A percentile compares a stretch with the other conserved stretches of the same genome.
phyloP scores from a whole-genome alignment of 805 yeast genomes.

The Starmerella etchellsii region DNA sequence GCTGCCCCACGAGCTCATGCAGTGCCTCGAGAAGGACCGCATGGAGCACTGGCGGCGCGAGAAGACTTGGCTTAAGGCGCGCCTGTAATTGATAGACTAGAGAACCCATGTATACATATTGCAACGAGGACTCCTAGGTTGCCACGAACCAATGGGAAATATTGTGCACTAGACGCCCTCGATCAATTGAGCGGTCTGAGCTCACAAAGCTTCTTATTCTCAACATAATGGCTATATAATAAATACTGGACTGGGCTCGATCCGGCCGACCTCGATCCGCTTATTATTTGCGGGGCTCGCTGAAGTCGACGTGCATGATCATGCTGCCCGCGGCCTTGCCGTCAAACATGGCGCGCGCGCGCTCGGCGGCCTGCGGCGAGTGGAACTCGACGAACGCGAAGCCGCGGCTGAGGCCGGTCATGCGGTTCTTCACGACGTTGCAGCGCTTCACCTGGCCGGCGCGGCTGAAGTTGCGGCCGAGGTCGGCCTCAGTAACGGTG shows the following conservation, averaged over 20 bases:
- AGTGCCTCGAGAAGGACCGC: conserved; percentile 13
- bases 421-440: conserved; percentile 77
- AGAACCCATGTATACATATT: too few relatives aligned
- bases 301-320: conserved; percentile 43
- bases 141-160: too few relatives aligned
- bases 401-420: conserved; percentile 89
- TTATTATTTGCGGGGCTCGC: conserved; percentile 20
- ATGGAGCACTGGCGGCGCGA: conserved; percentile 13
- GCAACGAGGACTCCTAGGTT: too few relatives aligned
- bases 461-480: conserved; percentile 59
- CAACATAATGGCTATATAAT: too few relatives aligned
- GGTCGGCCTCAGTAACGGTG: conserved; percentile 66
- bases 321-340: conserved; percentile 88
- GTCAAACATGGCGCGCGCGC: conserved; percentile 61
- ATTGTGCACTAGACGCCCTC: too few relatives aligned
- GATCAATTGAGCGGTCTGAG: too few relatives aligned
- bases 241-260: too few relatives aligned
- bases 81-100: too few relatives aligned
- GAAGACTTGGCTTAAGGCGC: conserved; percentile 17
- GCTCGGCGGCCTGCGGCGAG: conserved; percentile 50
- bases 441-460: conserved; percentile 64
- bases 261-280: too few relatives aligned
- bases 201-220: too few relatives aligned
- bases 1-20: conserved; percentile 21
- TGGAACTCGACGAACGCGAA: conserved; percentile 80